phyloP scores from a whole-genome alignment of 352 stramenopile genomes.

The Globisporangium middletonii region DNA sequence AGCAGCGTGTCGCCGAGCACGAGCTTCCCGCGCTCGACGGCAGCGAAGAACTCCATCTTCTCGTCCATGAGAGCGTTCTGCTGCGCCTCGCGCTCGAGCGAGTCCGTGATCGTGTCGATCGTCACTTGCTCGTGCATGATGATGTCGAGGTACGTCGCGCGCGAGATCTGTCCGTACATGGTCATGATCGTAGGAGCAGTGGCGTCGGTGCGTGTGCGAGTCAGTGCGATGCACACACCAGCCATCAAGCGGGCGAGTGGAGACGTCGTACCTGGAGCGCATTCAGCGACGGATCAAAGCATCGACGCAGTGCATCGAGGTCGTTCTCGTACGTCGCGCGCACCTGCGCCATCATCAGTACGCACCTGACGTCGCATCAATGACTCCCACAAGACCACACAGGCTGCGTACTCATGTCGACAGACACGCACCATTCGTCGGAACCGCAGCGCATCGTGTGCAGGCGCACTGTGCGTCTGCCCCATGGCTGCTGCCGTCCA shows the following conservation, averaged over 20 bases:
- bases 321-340: conserved; percentile 46
- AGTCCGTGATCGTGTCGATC: conserved; percentile 56
- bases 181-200: neutral
- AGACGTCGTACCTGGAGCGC: conserved; percentile 34
- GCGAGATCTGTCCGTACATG: conserved; percentile 35
- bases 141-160: conserved; percentile 72
- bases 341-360: conserved; percentile 17
- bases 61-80: conserved; percentile 51
- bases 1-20: conserved; percentile 68
- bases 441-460: conserved; percentile 46
- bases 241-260: neutral
- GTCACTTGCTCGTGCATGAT: conserved; percentile 51
- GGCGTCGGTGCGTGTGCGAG: neutral
- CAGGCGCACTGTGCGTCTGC: conserved; percentile 51
- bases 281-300: conserved; percentile 40
- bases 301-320: conserved; percentile 26
- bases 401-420: too few relatives aligned
- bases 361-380: neutral
- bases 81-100: conserved; percentile 40
- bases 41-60: conserved; percentile 74
- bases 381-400: conserved; percentile 1
- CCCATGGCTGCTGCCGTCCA: conserved; percentile 22
- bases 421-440: conserved; percentile 34
- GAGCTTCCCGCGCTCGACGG: conserved; percentile 45
- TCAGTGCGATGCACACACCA: neutral